phyloP scores from a whole-genome alignment of 805 yeast species.

The Yarrowia sp. region DNA sequence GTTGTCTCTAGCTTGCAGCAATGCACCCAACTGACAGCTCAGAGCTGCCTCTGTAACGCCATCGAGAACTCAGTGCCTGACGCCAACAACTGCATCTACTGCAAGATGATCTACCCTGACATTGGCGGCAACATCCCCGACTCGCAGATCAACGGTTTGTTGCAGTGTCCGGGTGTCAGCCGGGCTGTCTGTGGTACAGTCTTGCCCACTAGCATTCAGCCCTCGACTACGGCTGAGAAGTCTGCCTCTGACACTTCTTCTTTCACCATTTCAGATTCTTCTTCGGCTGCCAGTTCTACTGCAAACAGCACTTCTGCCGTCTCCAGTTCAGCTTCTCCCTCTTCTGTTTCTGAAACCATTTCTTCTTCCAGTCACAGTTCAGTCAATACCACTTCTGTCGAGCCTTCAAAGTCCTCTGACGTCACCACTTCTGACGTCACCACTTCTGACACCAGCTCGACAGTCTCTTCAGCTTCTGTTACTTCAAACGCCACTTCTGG shows the following conservation, averaged over 20 bases:
- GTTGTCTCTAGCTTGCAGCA: neutral
- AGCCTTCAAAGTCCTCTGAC: no score
- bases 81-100: constrained; percentile 6
- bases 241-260: neutral
- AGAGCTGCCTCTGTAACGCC: neutral
- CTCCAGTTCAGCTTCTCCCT: constrained; percentile 1
- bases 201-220: neutral
- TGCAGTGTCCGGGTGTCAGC: constrained; percentile 13
- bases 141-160: neutral
- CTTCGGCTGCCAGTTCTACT: neutral
- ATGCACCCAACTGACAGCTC: neutral
- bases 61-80: neutral
- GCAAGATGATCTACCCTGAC: neutral
- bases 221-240: neutral
- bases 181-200: constrained; percentile 4
- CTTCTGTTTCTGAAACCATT: neutral
- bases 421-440: neutral
- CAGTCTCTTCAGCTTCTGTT: constrained; percentile 17
- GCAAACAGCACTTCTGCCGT: constrained; percentile 5
- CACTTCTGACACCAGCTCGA: neutral
- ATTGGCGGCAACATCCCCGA: neutral
- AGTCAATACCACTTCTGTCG: neutral
- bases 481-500: neutral
- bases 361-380: constrained; percentile 9
- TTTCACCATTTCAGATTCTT: constrained; percentile 9